A percentile compares a stretch with the other conserved stretches of the same genome.
Conservation (phyloP, 1,284 basidiomycete genomes). For the Sporisorium reilianum region DNA sequence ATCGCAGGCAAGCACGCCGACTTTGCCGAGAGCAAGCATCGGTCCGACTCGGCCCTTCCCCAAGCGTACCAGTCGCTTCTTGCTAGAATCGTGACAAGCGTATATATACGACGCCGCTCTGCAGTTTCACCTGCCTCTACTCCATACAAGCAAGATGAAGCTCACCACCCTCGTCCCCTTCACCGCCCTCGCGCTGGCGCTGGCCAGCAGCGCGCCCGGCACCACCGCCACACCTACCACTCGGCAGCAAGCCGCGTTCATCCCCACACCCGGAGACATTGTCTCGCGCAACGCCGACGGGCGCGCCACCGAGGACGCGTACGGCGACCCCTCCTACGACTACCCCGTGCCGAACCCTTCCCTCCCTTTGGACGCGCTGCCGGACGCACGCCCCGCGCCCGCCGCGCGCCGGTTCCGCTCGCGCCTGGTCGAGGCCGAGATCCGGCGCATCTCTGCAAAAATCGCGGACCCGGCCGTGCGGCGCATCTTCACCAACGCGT, state of each 20-base stretch:
- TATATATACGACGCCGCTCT: no score
- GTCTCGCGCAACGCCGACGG: constrained; percentile 27
- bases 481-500: constrained; percentile 49
- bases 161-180: constrained; percentile 16
- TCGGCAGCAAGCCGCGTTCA: constrained; percentile 15
- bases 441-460: constrained; percentile 29
- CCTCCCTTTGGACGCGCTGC: constrained; percentile 40
- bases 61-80: not conserved
- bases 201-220: not conserved
- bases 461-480: constrained; percentile 49
- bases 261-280: constrained; percentile 1
- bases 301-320: constrained; percentile 42
- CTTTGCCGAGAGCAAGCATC: not conserved
- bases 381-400: constrained; percentile 36
- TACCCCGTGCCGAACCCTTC: constrained; percentile 28
- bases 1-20: not conserved
- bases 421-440: constrained; percentile 49
- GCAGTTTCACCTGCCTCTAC: no score
- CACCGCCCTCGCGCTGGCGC: constrained; percentile 24
- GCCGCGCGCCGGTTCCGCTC: constrained; percentile 38
- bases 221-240: not conserved
- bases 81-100: not conserved
- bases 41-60: constrained; percentile 22
- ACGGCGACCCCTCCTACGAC: constrained; percentile 37
- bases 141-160: constrained; percentile 35